These are phyloP conservation scores for Lipomyces yamadae DNA, from an alignment of 805 yeast species.

Conservation along the genomic window DNA sequence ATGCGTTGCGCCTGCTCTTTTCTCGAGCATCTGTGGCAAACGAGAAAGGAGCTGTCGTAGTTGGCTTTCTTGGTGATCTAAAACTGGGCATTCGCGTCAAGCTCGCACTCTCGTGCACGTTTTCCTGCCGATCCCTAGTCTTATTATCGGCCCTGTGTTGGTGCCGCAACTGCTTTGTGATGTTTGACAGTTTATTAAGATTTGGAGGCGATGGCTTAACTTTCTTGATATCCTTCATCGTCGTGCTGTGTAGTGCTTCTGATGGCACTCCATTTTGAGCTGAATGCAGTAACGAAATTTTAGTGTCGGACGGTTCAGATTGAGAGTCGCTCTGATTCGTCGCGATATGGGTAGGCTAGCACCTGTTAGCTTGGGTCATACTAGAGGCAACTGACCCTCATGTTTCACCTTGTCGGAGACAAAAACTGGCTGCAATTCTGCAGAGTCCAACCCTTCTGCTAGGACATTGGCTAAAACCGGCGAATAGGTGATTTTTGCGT, in stretches of 20 bases:
- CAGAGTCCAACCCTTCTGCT: slow-evolving; percentile 23
- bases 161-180: not conserved
- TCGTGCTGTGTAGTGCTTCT: not conserved
- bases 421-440: not conserved
- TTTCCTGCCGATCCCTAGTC: not conserved
- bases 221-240: not conserved
- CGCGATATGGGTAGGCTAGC: not conserved
- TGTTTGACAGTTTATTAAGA: not conserved
- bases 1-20: not conserved
- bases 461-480: slow-evolving; percentile 31
- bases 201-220: not conserved
- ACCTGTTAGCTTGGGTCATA: not conserved
- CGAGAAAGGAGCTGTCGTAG: slow-evolving; percentile 24
- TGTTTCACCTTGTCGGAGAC: slow-evolving; percentile 6
- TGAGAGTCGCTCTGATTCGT: not conserved
- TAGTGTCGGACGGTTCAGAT: not conserved
- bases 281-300: not conserved
- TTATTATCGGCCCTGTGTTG: not conserved
- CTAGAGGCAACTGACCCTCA: not conserved
- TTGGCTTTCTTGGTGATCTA: slow-evolving; percentile 9
- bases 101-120: not conserved
- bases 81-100: not conserved
- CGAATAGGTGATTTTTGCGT: slow-evolving; percentile 30
- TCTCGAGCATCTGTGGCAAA: slow-evolving; percentile 24
- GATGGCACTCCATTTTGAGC: not conserved